A percentile compares a stretch with the other conserved stretches of the same genome.
Conservation (phyloP, 2,329 filamentous ascomycete genomes). For the Talaromyces funiculosus region DNA sequence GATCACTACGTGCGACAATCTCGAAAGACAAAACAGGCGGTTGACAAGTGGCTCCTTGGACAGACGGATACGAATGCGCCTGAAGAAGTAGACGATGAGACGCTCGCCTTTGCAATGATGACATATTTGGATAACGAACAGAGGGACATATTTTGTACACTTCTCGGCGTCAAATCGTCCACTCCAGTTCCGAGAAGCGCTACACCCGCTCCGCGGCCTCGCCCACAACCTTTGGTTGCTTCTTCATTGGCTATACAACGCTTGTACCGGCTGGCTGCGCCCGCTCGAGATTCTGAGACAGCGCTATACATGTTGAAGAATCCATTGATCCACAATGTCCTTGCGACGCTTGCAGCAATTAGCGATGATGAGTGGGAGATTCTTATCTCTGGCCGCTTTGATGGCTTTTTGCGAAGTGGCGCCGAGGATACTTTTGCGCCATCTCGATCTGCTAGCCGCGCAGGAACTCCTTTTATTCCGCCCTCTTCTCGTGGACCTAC, state of each 20-base stretch:
- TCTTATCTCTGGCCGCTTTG: constrained; percentile 84
- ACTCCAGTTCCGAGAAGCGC: constrained; percentile 53
- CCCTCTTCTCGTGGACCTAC: constrained; percentile 32
- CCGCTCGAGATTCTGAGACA: constrained; percentile 78
- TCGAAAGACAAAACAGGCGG: constrained; percentile 84
- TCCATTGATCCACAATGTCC: constrained; percentile 72
- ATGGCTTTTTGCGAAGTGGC: constrained; percentile 91
- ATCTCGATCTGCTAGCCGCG: constrained; percentile 36
- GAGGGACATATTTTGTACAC: constrained; percentile 73
- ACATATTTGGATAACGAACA: constrained; percentile 75
- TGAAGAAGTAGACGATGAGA: constrained; percentile 90
- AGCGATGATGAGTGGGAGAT: constrained; percentile 96
- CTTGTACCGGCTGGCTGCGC: constrained; percentile 67
- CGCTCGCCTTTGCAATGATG: constrained; percentile 84
- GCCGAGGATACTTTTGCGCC: constrained; percentile 55
- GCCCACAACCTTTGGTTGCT: constrained; percentile 69
- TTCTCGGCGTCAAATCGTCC: constrained; percentile 58
- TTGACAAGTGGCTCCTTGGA: constrained; percentile 81
- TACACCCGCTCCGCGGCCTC: constrained; percentile 61
- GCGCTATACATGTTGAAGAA: constrained; percentile 83
- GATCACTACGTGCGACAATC: constrained; percentile 89
- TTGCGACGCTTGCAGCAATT: constrained; percentile 81
- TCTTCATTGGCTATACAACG: constrained; percentile 75
- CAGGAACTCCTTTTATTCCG: constrained; percentile 29
- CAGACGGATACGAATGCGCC: constrained; percentile 74